These are phyloP conservation scores for Globisporangium recalcitrans DNA, from an alignment of 352 stramenopile genomes.

Conservation along the genomic window DNA sequence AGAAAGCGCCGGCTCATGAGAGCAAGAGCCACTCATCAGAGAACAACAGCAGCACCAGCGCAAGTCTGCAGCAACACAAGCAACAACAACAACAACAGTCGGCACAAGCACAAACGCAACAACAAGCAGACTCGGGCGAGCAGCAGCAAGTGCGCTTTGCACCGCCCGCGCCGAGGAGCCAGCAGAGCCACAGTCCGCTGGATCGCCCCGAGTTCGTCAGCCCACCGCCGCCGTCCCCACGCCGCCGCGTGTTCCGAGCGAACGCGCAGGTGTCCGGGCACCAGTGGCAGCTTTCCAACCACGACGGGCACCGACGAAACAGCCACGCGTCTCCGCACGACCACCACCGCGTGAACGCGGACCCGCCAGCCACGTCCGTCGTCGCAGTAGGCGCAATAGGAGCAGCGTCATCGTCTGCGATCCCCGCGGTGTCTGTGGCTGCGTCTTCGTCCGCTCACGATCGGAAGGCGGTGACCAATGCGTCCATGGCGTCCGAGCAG, in stretches of 20 bases:
- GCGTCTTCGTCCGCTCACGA: constrained; percentile 2
- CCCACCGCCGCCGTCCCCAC: constrained; percentile 13
- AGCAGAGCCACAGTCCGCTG: constrained; percentile 5
- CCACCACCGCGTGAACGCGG: constrained; percentile 3
- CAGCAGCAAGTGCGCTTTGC: constrained; percentile 9
- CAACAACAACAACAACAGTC: neutral
- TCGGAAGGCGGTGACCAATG: constrained; percentile 3
- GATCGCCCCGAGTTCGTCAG: constrained; percentile 9
- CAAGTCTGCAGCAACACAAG: constrained; percentile 9
- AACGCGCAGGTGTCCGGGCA: neutral
- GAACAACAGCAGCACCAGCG: constrained; percentile 1
- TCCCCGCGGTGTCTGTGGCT: neutral
- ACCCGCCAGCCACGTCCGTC: neutral
- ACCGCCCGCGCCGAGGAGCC: neutral
- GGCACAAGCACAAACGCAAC: constrained; percentile 3
- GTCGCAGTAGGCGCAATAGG: neutral
- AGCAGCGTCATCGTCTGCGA: neutral
- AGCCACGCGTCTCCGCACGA: constrained; percentile 6
- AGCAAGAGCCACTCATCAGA: neutral
- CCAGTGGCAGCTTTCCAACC: constrained; percentile 3
- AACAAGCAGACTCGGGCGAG: constrained; percentile 10
- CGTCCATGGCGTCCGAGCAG: constrained; percentile 6
- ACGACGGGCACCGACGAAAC: constrained; percentile 15
- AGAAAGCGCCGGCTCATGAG: constrained; percentile 11
- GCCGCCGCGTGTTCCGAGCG: constrained; percentile 17